These are phyloP conservation scores for Curvularia sp. DNA, from an alignment of 2,329 filamentous ascomycete species.

Conservation along the genomic window DNA sequence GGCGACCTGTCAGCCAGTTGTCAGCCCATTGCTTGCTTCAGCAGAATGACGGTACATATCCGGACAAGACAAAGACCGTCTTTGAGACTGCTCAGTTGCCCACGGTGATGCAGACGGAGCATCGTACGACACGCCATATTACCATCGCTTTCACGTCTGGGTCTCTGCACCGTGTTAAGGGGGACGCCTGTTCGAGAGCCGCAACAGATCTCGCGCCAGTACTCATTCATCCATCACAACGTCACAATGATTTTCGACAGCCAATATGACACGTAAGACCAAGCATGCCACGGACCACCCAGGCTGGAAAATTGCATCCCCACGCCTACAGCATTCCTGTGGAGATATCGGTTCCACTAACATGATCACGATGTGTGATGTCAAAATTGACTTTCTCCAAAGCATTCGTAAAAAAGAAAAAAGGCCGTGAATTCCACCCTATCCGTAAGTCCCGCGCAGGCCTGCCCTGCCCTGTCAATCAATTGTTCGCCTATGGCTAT, in stretches of 20 bases:
- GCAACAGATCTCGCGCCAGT: neutral
- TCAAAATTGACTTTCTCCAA: slow-evolving; percentile 20
- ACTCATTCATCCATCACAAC: slow-evolving; percentile 3
- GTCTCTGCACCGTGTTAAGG: neutral
- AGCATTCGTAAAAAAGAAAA: slow-evolving; percentile 9
- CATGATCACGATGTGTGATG: slow-evolving; percentile 35
- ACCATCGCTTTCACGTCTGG: neutral
- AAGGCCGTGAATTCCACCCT: slow-evolving; percentile 5
- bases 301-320: slow-evolving; percentile 22
- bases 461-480: slow-evolving; percentile 7
- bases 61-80: neutral
- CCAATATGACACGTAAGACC: slow-evolving; percentile 16
- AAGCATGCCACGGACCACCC: slow-evolving; percentile 14
- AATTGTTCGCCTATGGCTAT: slow-evolving; percentile 3
- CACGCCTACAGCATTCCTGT: slow-evolving; percentile 28
- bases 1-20: slow-evolving; percentile 18
- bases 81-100: neutral
- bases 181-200: neutral
- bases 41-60: slow-evolving; percentile 10
- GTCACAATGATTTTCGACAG: slow-evolving; percentile 10
- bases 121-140: neutral
- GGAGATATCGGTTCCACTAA: slow-evolving; percentile 9
- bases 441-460: slow-evolving; percentile 3
- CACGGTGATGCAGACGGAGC: neutral
- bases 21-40: slow-evolving; percentile 16